Base-by-base conservation (phyloP, 2,329 filamentous ascomycete species). In the Ilyonectria destructans region DNA sequence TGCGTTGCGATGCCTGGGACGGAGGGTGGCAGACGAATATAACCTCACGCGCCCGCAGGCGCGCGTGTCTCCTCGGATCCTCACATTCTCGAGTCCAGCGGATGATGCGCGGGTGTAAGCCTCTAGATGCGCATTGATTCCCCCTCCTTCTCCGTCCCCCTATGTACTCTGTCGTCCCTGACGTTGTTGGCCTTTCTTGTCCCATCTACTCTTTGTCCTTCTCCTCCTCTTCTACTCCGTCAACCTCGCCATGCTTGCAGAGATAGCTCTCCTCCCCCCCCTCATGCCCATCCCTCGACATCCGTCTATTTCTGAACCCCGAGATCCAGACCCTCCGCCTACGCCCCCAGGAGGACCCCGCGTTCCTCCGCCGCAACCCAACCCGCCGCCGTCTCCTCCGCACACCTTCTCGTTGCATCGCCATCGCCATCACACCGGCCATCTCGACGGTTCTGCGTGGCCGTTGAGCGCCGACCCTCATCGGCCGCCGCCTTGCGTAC, bases 341-440 rank as follows among this genome's bases (percentile, higher is more conserved):
- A 77, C 75, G 43, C 75, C 75, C 52, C 75, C 75, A 52, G 75
- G 75, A 62, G 76, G 76, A 26, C 76, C 76, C 45, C 75, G 76
- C 57, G 71, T 75, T 19, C 76, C 76, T 65, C 69, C 74, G 70
- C 76, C 76, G 12, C 74, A 75, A 21, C 76, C 76, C 33, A 65
- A 72, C 40, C 72, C 76, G 65, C 76, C 76, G 46, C 76, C 76
- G 1, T 78, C 72, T 62, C 76, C 76, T 67, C 76, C 76, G 46
- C 73, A 77, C 56, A 68, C 56, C 37, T 73, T 61, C 49, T 19
- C 17, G 9, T 31, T 57, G 37, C 54, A 31, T 54, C 6, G n/a
- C 19, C 21, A 4, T 33, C 37, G 26, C 26, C 33, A 40, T 15
- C 49, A 26, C 48, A 9, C 17, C 13, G 12, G 37, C 23, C 35